A percentile compares a stretch with the other conserved stretches of the same genome.
Evolutionary conservation across 2,329 filamentous ascomycete genomes (phyloP).

Genomic region (Chaetomium globosum): DNA sequence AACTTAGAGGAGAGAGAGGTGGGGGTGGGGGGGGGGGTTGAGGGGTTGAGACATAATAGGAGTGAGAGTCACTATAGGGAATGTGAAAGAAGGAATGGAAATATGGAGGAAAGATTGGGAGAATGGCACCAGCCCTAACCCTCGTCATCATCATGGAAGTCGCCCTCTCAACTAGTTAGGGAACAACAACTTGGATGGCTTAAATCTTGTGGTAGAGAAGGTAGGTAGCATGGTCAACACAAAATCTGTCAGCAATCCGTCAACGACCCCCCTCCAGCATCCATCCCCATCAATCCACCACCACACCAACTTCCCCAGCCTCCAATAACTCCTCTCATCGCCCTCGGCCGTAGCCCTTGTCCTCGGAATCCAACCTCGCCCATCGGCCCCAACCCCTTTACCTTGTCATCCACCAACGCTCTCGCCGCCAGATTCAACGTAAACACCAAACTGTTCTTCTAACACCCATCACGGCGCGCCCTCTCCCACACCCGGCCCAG

Average conservation of each 20-base stretch:
- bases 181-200: background rate
- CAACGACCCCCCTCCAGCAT: no score
- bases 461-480: background rate
- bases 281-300: background rate
- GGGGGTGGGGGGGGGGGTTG: background rate
- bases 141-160: background rate
- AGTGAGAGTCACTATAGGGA: background rate
- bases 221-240: background rate
- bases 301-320: background rate
- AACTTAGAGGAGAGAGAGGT: no score
- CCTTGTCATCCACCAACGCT: background rate
- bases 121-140: background rate
- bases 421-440: background rate
- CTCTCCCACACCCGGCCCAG: background rate
- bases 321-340: background rate
- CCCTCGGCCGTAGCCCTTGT: conserved; percentile 3
- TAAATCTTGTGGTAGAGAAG: no score
- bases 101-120: background rate
- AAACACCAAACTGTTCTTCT: background rate
- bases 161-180: background rate
- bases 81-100: background rate
- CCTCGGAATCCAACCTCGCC: background rate
- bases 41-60: background rate
- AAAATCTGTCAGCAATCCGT: no score
- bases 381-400: background rate